Evolutionary conservation across 352 stramenopile species (phyloP).

Genomic region (Pythium biforme): DNA sequence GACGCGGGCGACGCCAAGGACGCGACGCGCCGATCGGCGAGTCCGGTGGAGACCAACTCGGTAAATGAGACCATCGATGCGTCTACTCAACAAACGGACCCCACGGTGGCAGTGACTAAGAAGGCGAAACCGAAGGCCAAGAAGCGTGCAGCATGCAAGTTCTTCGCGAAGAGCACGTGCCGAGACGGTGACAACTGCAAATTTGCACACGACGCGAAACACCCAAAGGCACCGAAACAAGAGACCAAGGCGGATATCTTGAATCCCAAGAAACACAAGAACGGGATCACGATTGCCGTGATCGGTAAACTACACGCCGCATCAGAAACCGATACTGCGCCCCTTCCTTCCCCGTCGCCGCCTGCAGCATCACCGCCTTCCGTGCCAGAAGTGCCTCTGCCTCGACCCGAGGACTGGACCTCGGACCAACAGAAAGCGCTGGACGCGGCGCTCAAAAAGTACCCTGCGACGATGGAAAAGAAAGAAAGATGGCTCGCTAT

Average conservation of each 20-base stretch:
- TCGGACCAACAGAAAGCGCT: constrained; percentile 60
- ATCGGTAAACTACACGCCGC: constrained; percentile 9
- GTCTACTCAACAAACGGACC: background rate
- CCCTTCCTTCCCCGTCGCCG: background rate
- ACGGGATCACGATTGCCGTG: constrained; percentile 17
- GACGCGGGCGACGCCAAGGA: constrained; percentile 2
- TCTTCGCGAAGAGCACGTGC: constrained; percentile 49
- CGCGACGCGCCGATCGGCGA: background rate
- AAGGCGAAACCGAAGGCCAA: constrained; percentile 11
- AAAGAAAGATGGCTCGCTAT: constrained; percentile 68
- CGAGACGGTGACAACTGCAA: constrained; percentile 60
- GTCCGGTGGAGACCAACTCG: constrained; percentile 5
- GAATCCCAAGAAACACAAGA: constrained; percentile 3
- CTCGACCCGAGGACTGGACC: constrained; percentile 43
- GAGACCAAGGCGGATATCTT: background rate
- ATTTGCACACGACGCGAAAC: constrained; percentile 30
- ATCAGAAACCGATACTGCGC: background rate
- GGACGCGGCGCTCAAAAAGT: constrained; percentile 68
- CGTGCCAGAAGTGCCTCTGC: background rate
- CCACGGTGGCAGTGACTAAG: background rate
- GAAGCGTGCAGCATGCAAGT: constrained; percentile 36
- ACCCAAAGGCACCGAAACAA: background rate
- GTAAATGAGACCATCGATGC: background rate
- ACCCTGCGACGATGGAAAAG: constrained; percentile 71
- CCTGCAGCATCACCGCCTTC: background rate